phyloP scores from a whole-genome alignment of 306 rosid species.

The Prunus salicina region DNA sequence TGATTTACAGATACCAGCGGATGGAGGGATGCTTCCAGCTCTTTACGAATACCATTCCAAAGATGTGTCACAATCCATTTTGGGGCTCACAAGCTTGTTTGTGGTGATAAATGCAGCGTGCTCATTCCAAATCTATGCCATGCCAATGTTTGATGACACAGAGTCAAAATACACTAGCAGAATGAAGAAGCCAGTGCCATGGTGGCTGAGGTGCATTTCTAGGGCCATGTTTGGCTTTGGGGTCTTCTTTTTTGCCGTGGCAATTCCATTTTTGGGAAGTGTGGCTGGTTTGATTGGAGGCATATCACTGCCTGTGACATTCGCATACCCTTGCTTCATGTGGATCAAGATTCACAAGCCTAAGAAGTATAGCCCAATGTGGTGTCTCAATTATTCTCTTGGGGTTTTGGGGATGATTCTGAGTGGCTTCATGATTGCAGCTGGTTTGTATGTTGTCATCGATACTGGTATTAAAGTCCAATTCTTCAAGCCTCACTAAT shows the following conservation, averaged over 20 bases:
- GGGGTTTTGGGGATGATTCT: slow-evolving; percentile 60
- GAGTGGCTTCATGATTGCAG: slow-evolving; percentile 40
- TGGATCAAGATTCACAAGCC: slow-evolving; percentile 61
- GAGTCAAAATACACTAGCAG: slow-evolving; percentile 46
- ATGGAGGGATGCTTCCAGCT: slow-evolving; percentile 49
- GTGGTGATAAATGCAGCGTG: slow-evolving; percentile 41
- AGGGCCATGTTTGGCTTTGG: slow-evolving; percentile 33
- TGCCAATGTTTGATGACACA: slow-evolving; percentile 52
- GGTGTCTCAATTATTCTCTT: slow-evolving; percentile 66
- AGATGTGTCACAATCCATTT: slow-evolving; percentile 31
- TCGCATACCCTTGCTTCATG: slow-evolving; percentile 56
- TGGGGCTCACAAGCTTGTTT: slow-evolving; percentile 40
- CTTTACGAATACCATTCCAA: slow-evolving; percentile 27
- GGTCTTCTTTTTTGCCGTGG: slow-evolving; percentile 41
- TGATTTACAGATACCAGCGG: slow-evolving; percentile 36
- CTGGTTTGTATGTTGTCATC: slow-evolving; percentile 59
- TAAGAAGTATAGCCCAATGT: slow-evolving; percentile 25
- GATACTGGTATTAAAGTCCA: slow-evolving; percentile 58
- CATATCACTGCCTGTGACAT: slow-evolving; percentile 47
- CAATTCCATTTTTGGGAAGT: slow-evolving; percentile 42
- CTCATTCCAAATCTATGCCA: slow-evolving; percentile 55
- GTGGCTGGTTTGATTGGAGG: slow-evolving; percentile 57
- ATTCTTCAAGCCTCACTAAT: slow-evolving; percentile 65
- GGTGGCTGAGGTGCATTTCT: slow-evolving; percentile 44
- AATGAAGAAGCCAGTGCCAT: slow-evolving; percentile 42